Base-by-base conservation (phyloP, 2,329 filamentous ascomycete species). In the Cadophora malorum region DNA sequence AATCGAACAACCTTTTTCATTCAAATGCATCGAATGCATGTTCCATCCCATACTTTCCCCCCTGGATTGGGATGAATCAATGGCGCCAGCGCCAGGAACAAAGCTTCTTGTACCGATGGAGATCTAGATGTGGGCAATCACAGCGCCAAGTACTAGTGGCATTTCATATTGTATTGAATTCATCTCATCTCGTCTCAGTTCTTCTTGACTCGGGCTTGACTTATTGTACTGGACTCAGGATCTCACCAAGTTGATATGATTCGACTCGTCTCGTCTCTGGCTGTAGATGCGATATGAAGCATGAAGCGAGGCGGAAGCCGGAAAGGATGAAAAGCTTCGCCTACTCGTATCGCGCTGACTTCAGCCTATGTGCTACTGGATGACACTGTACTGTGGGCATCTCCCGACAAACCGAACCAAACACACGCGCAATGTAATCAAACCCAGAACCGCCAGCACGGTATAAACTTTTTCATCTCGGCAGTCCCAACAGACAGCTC, bases 31-130 rank as follows among this genome's bases (percentile, higher is more conserved):
- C n/a, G n/a, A 45, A 25, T 45, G 56, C 41, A 45, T 45, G 38
- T 59, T 14, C 55, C 33, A 38, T 59, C 56, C 55, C 33, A 3
- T 4, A 4, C 16, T n/a, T 5, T 12, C 49, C 4, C n/a, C 50
- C 21, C 41, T 49, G 21, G n/a, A 59, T 38, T 38, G 35, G 41
- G 38, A 62, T 10, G 45, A 49, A 23, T 49, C 41, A 49, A 62
- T 62, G 59, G 59, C 59, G 41, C 59, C 41, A 62, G 59, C 38
- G 16, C 45, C 38, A 49, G 59, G 38, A 23, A 41, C 41, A 62
- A 28, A 28, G 28, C 28, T 28, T 28, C 28, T 28, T 28, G 28
- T 28, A 28, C 28, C 28, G 28, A 28, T 28, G 28, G 28, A 28
- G 28, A 28, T 28, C 28, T 28, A 28, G 28, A 28, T 28, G 28